phyloP scores from a whole-genome alignment of 768 basidiomycete species.

The Pisolithus albus region DNA sequence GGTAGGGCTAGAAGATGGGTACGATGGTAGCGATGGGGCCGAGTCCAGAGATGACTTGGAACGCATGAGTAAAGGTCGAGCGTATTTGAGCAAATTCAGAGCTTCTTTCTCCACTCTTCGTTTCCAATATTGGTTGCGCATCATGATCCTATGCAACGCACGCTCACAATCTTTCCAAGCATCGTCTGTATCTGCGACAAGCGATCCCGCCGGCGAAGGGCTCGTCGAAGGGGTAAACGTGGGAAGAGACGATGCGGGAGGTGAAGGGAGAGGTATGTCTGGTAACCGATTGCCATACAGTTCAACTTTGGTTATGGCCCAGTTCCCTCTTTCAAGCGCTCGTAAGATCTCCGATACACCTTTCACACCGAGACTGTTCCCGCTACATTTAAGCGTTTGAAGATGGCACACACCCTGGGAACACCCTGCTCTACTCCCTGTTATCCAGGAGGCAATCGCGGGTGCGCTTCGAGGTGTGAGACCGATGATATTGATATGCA shows the following conservation, averaged over 20 bases:
- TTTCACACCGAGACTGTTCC: constrained; percentile 46
- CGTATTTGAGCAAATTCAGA: constrained; percentile 41
- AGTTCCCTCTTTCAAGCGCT: constrained; percentile 44
- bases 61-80: constrained; percentile 41
- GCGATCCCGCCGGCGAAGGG: constrained; percentile 13
- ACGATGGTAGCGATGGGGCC: constrained; percentile 7
- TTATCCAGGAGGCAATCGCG: constrained; percentile 42
- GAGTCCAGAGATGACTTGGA: constrained; percentile 9
- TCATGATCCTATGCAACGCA: constrained; percentile 31
- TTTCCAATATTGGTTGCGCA: constrained; percentile 45
- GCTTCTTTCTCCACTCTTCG: constrained; percentile 42
- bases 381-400: constrained; percentile 45
- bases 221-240: background rate
- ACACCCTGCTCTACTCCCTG: constrained; percentile 24
- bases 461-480: constrained; percentile 40
- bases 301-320: constrained; percentile 43
- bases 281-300: constrained; percentile 38
- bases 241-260: no score
- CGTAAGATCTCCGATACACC: constrained; percentile 42
- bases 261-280: constrained; percentile 4
- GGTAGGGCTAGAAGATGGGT: constrained; percentile 9
- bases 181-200: constrained; percentile 12
- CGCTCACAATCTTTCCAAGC: constrained; percentile 31
- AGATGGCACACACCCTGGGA: constrained; percentile 33
- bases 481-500: constrained; percentile 46